Conservation (phyloP, 2,329 filamentous ascomycete genomes). For the Colletotrichum agaves region DNA sequence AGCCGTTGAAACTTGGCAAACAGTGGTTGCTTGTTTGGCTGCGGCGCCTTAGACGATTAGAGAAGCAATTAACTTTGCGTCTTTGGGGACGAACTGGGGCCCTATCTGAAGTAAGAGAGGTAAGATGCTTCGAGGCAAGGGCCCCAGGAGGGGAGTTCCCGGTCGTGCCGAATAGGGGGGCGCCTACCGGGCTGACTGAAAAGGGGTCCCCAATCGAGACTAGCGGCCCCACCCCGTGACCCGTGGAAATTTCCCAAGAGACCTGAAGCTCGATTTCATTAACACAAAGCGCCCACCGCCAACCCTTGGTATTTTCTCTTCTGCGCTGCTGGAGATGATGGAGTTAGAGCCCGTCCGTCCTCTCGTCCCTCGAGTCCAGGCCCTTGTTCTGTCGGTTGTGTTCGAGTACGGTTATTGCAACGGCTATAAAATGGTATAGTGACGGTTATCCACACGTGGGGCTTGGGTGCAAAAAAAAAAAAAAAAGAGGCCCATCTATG, state of each 20-base stretch:
- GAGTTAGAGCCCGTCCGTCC: neutral
- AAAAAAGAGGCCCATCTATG: too few relatives aligned
- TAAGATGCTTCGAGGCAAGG: too few relatives aligned
- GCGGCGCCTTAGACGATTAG: neutral
- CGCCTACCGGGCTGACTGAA: slow-evolving; percentile 7
- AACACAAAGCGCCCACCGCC: slow-evolving; percentile 24
- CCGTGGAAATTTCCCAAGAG: slow-evolving; percentile 35
- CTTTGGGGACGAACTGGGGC: neutral
- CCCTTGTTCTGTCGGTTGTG: slow-evolving; percentile 10
- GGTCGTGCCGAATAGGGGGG: slow-evolving; percentile 33
- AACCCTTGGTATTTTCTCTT: slow-evolving; percentile 22
- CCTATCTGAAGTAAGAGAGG: too few relatives aligned
- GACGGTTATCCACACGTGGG: too few relatives aligned
- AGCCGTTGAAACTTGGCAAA: neutral
- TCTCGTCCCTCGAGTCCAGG: neutral
- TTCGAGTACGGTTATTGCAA: too few relatives aligned
- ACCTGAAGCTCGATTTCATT: slow-evolving; percentile 23
- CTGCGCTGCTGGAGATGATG: neutral
- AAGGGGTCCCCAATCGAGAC: slow-evolving; percentile 8
- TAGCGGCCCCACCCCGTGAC: slow-evolving; percentile 24
- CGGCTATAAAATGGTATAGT: too few relatives aligned
- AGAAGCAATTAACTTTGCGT: neutral
- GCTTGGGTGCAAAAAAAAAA: too few relatives aligned
- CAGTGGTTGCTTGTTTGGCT: neutral
- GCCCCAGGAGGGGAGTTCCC: slow-evolving; percentile 8